Conservation (phyloP, 345 rosid genomes). For the Tarenaya hassleriana region DNA sequence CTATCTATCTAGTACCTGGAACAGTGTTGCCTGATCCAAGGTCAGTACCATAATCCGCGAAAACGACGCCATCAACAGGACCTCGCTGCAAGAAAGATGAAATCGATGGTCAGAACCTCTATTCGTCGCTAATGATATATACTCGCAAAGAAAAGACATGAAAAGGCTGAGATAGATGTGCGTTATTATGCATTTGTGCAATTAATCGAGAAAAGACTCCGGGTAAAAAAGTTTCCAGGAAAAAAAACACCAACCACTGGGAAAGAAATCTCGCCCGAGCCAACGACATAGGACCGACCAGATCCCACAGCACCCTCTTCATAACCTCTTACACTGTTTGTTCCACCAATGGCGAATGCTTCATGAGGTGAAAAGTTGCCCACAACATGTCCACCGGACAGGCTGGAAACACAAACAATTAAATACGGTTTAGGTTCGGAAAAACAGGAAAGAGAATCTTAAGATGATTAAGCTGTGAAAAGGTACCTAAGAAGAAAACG, state of each 20-base stretch:
- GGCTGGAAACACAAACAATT: conserved; percentile 36
- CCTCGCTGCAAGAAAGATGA: conserved; percentile 50
- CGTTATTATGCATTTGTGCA: too few relatives aligned
- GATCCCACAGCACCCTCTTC: conserved; percentile 98
- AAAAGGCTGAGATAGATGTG: too few relatives aligned
- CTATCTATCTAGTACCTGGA: conserved; percentile 81
- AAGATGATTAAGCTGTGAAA: not conserved
- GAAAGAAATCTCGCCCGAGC: conserved; percentile 82
- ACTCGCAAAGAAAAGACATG: too few relatives aligned
- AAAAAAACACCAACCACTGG: conserved; percentile 54
- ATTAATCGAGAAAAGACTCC: too few relatives aligned
- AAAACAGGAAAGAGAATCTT: conserved; percentile 5
- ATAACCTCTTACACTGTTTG: conserved; percentile 93
- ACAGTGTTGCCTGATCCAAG: conserved; percentile 75
- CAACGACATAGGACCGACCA: conserved; percentile 81
- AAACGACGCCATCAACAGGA: conserved; percentile 76
- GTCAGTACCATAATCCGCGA: conserved; percentile 87
- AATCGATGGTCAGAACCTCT: conserved; percentile 27
- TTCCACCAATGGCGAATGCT: conserved; percentile 91
- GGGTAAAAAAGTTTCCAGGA: conserved; percentile 11
- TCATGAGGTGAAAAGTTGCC: conserved; percentile 92
- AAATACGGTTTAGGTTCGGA: conserved; percentile 1
- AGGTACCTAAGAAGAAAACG: conserved; percentile 61
- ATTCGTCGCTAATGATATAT: conserved; percentile 49
- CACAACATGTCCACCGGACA: conserved; percentile 81